phyloP scores from a whole-genome alignment of 768 basidiomycete species.

The Lactarius vividus region DNA sequence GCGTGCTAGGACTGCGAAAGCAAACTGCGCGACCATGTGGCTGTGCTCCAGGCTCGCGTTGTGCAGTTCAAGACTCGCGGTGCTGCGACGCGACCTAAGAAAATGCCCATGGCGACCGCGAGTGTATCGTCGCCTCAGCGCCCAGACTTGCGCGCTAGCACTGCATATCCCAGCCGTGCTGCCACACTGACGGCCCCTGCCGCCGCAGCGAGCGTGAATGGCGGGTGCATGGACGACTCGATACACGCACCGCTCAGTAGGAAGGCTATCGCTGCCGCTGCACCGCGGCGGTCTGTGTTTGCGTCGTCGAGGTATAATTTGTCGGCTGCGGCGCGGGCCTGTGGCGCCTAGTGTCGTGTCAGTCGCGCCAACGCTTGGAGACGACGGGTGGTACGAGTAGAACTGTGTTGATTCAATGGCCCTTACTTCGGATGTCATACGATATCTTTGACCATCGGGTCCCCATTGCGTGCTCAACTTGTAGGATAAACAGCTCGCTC shows the following conservation, averaged over 20 bases:
- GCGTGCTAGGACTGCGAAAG: constrained; percentile 55
- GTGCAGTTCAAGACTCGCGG: constrained; percentile 45
- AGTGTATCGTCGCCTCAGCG: constrained; percentile 43
- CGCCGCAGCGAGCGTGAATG: constrained; percentile 35
- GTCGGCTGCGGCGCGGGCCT: not conserved
- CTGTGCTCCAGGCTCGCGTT: constrained; percentile 57
- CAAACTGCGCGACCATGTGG: constrained; percentile 65
- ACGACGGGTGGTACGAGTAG: constrained; percentile 79
- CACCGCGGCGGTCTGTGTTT: constrained; percentile 36
- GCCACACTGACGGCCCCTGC: constrained; percentile 45
- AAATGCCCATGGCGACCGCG: constrained; percentile 29
- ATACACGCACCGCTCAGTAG: constrained; percentile 46
- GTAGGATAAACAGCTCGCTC: too few species aligned
- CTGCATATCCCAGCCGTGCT: constrained; percentile 51
- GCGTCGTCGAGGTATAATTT: constrained; percentile 33
- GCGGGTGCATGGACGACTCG: constrained; percentile 55
- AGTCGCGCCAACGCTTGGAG: constrained; percentile 63
- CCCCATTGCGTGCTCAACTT: too few species aligned
- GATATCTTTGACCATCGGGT: too few species aligned
- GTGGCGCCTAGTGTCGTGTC: constrained; percentile 62
- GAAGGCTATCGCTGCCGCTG: not conserved
- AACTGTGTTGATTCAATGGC: too few species aligned
- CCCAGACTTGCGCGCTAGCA: constrained; percentile 75
- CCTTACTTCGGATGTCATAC: too few species aligned
- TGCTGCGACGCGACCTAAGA: constrained; percentile 43